These are phyloP conservation scores for Penicillium pancosmium DNA, from an alignment of 495 filamentous ascomycete species.

Conservation along the genomic window DNA sequence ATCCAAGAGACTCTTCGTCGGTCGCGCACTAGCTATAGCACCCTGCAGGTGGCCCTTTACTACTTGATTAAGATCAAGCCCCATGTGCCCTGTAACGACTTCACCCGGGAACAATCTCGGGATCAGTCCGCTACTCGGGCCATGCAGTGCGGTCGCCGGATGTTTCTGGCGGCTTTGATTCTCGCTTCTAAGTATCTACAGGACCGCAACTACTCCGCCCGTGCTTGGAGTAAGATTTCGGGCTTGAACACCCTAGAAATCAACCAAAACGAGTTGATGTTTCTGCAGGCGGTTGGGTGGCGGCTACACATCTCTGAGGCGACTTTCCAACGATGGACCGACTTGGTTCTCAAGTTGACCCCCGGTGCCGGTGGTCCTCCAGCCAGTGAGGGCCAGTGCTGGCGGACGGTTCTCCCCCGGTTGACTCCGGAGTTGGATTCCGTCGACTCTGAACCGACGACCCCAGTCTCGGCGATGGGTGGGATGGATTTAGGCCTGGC, in stretches of 20 bases:
- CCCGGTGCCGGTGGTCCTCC: slow-evolving; percentile 51
- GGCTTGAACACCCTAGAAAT: slow-evolving; percentile 88
- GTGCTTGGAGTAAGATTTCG: slow-evolving; percentile 98
- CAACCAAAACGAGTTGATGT: slow-evolving; percentile 94
- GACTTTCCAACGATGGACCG: slow-evolving; percentile 87
- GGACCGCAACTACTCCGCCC: slow-evolving; percentile 95
- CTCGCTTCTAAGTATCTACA: slow-evolving; percentile 96
- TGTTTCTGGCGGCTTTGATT: slow-evolving; percentile 94
- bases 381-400: slow-evolving; percentile 51
- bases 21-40: slow-evolving; percentile 95
- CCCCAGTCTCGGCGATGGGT: slow-evolving; percentile 31
- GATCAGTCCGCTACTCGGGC: slow-evolving; percentile 74
- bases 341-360: slow-evolving; percentile 84
- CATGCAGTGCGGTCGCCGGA: slow-evolving; percentile 93
- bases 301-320: slow-evolving; percentile 88
- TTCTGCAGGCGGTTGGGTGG: slow-evolving; percentile 89
- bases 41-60: slow-evolving; percentile 93
- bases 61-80: slow-evolving; percentile 93
- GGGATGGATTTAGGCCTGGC: slow-evolving; percentile 34
- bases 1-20: slow-evolving; percentile 96
- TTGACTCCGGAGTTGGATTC: slow-evolving; percentile 69
- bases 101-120: slow-evolving; percentile 84
- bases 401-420: slow-evolving; percentile 75
- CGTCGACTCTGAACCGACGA: slow-evolving; percentile 38
- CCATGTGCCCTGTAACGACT: slow-evolving; percentile 79